Evolutionary conservation across 768 basidiomycete species (phyloP).

Genomic region (Psilocybe azurescens): DNA sequence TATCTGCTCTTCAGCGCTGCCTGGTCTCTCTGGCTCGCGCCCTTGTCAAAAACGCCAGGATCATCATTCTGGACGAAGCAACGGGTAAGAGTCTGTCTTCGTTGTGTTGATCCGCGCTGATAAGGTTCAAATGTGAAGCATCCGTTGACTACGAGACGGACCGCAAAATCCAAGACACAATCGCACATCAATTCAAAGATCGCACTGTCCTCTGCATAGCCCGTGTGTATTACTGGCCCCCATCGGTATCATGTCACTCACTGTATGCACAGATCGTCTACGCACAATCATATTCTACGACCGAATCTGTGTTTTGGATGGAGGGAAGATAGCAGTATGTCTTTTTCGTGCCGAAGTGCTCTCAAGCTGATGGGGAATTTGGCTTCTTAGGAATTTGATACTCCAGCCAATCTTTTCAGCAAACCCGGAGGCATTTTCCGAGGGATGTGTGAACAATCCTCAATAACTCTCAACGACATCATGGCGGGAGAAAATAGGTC

Average conservation of each 20-base stretch:
- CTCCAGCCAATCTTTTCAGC: constrained; percentile 67
- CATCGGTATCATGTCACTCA: neutral
- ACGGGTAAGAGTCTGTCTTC: constrained; percentile 51
- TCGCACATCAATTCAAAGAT: constrained; percentile 79
- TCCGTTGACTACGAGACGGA: constrained; percentile 91
- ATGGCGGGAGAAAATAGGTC: neutral
- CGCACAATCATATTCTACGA: constrained; percentile 89
- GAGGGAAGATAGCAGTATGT: constrained; percentile 61
- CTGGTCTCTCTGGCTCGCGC: constrained; percentile 88
- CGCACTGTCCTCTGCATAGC: constrained; percentile 87
- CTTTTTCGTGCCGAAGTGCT: too few relatives aligned
- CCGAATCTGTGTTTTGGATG: constrained; percentile 86
- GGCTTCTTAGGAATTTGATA: constrained; percentile 71
- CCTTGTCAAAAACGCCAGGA: constrained; percentile 80
- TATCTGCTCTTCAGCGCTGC: constrained; percentile 54
- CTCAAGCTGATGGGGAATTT: neutral
- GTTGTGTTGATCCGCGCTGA: neutral
- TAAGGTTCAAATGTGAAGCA: constrained; percentile 39
- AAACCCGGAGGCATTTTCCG: constrained; percentile 70
- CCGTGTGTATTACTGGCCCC: constrained; percentile 49
- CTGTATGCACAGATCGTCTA: constrained; percentile 63
- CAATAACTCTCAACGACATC: constrained; percentile 51
- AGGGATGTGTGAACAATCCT: constrained; percentile 82
- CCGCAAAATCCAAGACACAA: constrained; percentile 88
- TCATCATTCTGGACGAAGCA: constrained; percentile 90